Conservation (phyloP, 2,329 filamentous ascomycete genomes). For the Fusarium aywerte region DNA sequence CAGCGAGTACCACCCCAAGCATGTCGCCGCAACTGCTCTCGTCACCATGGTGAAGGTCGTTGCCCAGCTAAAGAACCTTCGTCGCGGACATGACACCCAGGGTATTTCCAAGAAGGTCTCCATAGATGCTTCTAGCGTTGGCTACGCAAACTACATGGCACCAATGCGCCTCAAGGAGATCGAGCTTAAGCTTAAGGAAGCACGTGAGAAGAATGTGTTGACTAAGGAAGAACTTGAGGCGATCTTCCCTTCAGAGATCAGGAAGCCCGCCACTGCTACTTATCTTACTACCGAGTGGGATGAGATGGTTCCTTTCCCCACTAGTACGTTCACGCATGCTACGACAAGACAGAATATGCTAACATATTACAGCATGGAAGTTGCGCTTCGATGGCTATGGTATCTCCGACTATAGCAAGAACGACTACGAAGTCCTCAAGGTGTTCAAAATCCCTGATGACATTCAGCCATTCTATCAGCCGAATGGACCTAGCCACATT, state of each 20-base stretch:
- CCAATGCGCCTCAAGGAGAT: conserved; percentile 21
- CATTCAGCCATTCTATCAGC: conserved; percentile 14
- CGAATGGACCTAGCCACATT: not conserved
- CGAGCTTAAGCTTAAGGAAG: conserved; percentile 6
- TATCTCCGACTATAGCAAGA: conserved; percentile 8
- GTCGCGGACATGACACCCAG: conserved; percentile 27
- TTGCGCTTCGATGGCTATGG: conserved; percentile 29
- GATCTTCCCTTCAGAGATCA: not conserved
- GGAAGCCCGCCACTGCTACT: conserved; percentile 26
- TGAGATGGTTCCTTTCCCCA: conserved; percentile 40
- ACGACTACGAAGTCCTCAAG: not conserved
- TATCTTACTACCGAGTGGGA: conserved; percentile 39
- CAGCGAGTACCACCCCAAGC: conserved; percentile 18
- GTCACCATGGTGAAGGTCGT: conserved; percentile 34
- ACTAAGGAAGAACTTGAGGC: not conserved
- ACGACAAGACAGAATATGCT: fast-evolving
- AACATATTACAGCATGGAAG: conserved; percentile 15
- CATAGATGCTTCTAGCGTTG: conserved; percentile 16
- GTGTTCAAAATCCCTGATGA: conserved; percentile 1
- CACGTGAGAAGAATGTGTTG: not conserved
- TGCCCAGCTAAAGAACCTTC: conserved; percentile 28
- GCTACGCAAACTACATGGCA: conserved; percentile 39
- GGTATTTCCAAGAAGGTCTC: conserved; percentile 30
- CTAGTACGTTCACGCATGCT: conserved; percentile 7
- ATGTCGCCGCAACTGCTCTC: conserved; percentile 17